Evolutionary conservation across 2,329 filamentous ascomycete genomes (phyloP).

Genomic region (Hymenoscyphus linearis): DNA sequence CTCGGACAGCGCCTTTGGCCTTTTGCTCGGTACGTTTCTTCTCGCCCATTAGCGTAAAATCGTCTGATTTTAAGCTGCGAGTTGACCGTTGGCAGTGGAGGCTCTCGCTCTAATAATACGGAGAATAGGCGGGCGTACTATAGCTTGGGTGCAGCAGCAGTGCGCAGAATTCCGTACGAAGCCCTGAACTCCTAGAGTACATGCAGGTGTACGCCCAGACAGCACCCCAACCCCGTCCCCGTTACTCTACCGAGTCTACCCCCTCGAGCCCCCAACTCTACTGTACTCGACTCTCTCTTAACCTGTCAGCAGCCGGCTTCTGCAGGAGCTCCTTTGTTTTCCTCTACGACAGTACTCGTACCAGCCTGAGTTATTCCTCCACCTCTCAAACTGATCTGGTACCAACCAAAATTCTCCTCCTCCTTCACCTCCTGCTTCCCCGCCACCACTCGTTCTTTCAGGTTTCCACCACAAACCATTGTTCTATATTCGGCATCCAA

Average conservation of each 20-base stretch:
- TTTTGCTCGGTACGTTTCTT: neutral
- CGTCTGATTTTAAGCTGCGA: neutral
- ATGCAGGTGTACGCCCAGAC: too few relatives aligned
- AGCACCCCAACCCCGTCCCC: too few relatives aligned
- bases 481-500: too few relatives aligned
- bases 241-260: too few relatives aligned
- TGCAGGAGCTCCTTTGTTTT: slow-evolving; percentile 10
- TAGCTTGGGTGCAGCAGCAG: too few relatives aligned
- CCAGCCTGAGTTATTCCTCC: neutral
- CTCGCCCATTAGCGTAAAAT: neutral
- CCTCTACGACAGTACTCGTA: neutral
- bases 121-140: too few relatives aligned
- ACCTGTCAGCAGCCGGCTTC: slow-evolving; percentile 10
- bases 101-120: neutral
- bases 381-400: too few relatives aligned
- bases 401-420: neutral
- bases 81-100: neutral
- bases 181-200: too few relatives aligned
- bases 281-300: neutral
- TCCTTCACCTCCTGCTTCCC: too few relatives aligned
- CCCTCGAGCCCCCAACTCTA: neutral
- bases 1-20: neutral
- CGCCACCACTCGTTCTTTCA: too few relatives aligned
- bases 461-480: too few relatives aligned
- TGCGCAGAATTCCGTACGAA: too few relatives aligned